These are phyloP conservation scores for Monilinia fructigena DNA, from an alignment of 2,329 filamentous ascomycete species.

Conservation along the genomic window DNA sequence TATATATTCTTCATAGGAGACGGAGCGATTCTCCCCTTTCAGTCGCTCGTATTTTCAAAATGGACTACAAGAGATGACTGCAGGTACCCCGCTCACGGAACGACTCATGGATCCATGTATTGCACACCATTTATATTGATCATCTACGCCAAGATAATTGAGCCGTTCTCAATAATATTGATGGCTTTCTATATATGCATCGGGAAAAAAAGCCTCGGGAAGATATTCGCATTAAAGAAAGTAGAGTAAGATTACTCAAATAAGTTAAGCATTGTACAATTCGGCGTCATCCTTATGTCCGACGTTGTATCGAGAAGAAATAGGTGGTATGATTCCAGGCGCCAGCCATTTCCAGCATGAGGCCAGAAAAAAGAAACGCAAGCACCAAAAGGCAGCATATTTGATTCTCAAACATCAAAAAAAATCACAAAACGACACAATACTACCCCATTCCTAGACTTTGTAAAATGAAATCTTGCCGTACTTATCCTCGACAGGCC, in stretches of 20 bases:
- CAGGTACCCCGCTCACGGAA: conserved; percentile 5
- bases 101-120: not conserved
- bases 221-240: not conserved
- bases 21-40: not conserved
- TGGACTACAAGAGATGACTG: not conserved
- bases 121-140: not conserved
- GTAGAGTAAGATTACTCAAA: not conserved
- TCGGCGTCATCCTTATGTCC: not conserved
- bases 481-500: conserved; percentile 25
- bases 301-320: not conserved
- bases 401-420: not conserved
- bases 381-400: not conserved
- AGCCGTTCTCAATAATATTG: not conserved
- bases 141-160: not conserved
- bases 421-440: not conserved
- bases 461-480: conserved; percentile 16
- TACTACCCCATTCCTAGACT: not conserved
- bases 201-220: not conserved
- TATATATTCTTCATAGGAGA: not conserved
- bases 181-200: not conserved
- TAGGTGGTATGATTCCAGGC: not conserved
- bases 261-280: not conserved
- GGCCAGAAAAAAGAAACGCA: not conserved
- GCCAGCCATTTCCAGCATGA: not conserved
- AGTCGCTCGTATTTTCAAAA: not conserved